Evolutionary conservation across 2,329 filamentous ascomycete species (phyloP).

Genomic region (Colletotrichum tanaceti): DNA sequence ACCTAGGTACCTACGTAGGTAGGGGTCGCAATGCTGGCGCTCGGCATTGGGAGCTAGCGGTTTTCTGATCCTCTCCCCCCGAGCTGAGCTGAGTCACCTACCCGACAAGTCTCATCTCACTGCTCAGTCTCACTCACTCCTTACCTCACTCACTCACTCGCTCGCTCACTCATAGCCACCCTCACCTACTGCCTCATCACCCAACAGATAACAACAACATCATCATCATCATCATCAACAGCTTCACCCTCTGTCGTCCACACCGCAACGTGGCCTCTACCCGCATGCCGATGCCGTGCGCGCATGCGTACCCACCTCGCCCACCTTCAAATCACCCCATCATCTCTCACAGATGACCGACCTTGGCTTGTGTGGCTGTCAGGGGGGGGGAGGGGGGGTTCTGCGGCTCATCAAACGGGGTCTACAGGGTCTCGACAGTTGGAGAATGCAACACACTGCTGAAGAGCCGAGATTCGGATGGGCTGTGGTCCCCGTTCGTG

Average conservation of each 20-base stretch:
- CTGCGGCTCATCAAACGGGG: too few relatives aligned
- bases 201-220: background rate
- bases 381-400: background rate
- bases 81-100: too few relatives aligned
- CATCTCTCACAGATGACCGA: constrained; percentile 15
- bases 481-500: background rate
- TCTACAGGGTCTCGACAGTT: too few relatives aligned
- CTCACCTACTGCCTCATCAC: too few relatives aligned
- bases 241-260: background rate
- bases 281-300: too few relatives aligned
- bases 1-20: too few relatives aligned
- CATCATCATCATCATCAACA: background rate
- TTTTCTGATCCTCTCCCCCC: background rate
- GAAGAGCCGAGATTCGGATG: constrained; percentile 12
- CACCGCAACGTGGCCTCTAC: background rate
- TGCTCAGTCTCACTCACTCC: too few relatives aligned
- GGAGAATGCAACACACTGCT: constrained; percentile 2
- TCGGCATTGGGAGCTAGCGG: constrained; percentile 9
- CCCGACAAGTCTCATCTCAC: too few relatives aligned
- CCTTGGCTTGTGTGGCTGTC: constrained; percentile 9
- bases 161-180: too few relatives aligned
- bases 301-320: background rate
- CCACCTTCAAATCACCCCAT: constrained; percentile 7
- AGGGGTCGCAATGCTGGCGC: constrained; percentile 7
- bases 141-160: too few relatives aligned